Base-by-base conservation (phyloP, 169 alveolate species). In the Amoebophrya sp. region DNA sequence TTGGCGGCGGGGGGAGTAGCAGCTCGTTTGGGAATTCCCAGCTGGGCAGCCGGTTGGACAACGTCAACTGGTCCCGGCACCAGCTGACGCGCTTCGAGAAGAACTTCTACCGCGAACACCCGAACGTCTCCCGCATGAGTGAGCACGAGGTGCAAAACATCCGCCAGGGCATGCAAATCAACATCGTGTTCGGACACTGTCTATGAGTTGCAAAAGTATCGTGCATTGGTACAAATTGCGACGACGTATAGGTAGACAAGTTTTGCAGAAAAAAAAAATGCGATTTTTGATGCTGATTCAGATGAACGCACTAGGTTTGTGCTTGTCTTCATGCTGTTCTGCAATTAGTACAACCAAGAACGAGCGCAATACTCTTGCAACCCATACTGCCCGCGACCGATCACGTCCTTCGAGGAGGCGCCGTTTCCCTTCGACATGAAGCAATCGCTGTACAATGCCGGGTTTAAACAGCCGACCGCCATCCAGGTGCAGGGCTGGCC, bases 401-500 rank as follows among this genome's bases (percentile, higher is more conserved):
- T 97, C 90, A 94, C 91, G n/a, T 94, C 95, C 35, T 97, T 97
- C 93, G 97, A 95, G 35, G 97, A 96, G 83, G 92, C 98, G 35
- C 96, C 96, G 39, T 96, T 97, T 93, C 99, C 99, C 55, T 96
- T 94, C 89, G 97, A 96, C 95, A 94, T 97, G 90, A 91, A 94
- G 93, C 95, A 96, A 40, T 95, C 97, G 35, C 93, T 97, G 54
- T 92, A 93, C 77, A 92, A 95, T 77, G 96, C 95, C 23, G 97
- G 96, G 33, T 97, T 97, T 95, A 91, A 91, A 40, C 92, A 93
- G 23, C 99, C 99, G 12, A 97, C 99, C 10, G 97, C 99, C 33
- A 98, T 98, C 47, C 98, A 98, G 92, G 94, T 96, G 83, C 97
- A 97, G 93, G 96, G 98, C n/a, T 97, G 99, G 98, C 99, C 99